These are phyloP conservation scores for Moricandia arvensis DNA, from an alignment of 345 rosid genomes.

Conservation along the genomic window DNA sequence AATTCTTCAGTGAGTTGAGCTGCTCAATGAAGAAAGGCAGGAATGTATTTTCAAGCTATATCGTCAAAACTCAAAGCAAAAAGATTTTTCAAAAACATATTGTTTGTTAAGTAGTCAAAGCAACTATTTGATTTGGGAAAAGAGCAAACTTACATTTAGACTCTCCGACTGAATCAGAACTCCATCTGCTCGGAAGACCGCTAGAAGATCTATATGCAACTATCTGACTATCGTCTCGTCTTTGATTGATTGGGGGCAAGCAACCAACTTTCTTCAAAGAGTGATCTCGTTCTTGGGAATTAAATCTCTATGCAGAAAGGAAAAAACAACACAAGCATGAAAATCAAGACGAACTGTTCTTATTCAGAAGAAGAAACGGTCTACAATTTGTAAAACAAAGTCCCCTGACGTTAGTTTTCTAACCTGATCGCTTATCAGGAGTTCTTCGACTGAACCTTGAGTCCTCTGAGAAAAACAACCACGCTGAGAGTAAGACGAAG, in stretches of 20 bases:
- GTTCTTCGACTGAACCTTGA: neutral
- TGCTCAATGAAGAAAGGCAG: neutral
- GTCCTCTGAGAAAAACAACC: neutral
- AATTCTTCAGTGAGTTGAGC: neutral
- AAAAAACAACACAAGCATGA: neutral
- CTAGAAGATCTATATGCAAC: neutral
- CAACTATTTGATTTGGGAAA: neutral
- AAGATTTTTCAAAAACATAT: neutral
- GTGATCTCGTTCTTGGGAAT: neutral
- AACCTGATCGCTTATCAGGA: neutral
- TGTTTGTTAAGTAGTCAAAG: neutral
- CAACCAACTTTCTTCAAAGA: neutral
- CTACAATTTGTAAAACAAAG: neutral
- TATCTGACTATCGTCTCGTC: neutral
- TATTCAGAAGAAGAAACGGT: neutral
- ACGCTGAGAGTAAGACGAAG: neutral
- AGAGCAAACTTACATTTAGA: neutral
- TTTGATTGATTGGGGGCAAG: neutral
- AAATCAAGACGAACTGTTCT: neutral
- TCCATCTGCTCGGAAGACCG: neutral
- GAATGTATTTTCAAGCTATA: neutral
- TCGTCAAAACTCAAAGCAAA: neutral
- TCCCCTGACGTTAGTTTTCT: neutral
- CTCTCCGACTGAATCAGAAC: neutral
- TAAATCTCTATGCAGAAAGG: neutral